Base-by-base conservation (phyloP, 352 stramenopile species). In the Phytophthora citrophthora region DNA sequence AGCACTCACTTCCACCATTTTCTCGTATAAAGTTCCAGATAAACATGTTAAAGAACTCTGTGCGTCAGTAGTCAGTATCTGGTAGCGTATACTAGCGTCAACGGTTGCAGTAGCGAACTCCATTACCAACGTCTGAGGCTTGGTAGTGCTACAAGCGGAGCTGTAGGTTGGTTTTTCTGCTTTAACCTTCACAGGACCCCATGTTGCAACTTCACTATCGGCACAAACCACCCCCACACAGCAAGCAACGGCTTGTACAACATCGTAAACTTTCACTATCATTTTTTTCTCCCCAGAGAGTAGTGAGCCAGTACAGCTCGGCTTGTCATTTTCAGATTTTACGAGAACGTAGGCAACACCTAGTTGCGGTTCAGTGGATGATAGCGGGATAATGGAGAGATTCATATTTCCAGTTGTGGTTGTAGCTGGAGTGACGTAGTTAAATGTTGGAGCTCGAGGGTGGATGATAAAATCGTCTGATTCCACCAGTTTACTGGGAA, bases 221-320 rank as follows among this genome's bases (percentile, higher is more conserved):
- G 57, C 64, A 20, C 74, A 83, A 0, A 53, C 39, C 5, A 72
- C 54, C 13, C 66, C 60, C 4, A 80, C 39, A 36, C 83, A 92
- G 54, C 83, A 92, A 15, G 75, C 60, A 1, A 88, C 70, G 0
- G 81, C 79, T 39, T 46, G 64, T 11, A 92, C 58, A 4, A 83
- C 57, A 27, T 89, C 74, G 15, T 63, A 79, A 13, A 84, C 77
- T n/a, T 65, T 70, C 26, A 62, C 73, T 13, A 24, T 39, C 23
- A 71, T 53, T 4, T 51, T 70, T 3, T 61, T 54, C 1, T 72
- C 69, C 3, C 47, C 65, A 6, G 55, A 46, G 3, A 49, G 41
- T 15, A 59, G 70, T 0, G 54, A 45, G 2, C 40, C 46, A 12
- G 7, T 57, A 4, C 57, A 70, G n/a, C 26, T 50, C 0, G 52